Percentiles rank a stretch among this genome's conserved stretches.
Evolutionary conservation across 441 rosid species (phyloP).

Genomic region (Populus tomentosa): DNA sequence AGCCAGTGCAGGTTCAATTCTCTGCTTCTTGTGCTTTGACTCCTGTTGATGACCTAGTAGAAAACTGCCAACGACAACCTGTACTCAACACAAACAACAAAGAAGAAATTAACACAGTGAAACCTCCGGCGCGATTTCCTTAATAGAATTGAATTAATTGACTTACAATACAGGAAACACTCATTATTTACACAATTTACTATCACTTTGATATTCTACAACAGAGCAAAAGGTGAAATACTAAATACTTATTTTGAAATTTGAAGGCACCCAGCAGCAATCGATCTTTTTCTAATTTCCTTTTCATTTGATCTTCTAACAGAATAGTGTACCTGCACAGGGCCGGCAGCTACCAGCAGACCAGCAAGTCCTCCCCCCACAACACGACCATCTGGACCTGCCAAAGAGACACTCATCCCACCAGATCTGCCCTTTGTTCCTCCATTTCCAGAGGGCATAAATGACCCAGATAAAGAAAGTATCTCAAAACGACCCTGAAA

Average conservation of each 20-base stretch:
- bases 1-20: conserved; percentile 33
- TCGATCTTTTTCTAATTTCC: neutral
- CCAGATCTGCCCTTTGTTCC: conserved; percentile 86
- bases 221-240: neutral
- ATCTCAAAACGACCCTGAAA: conserved; percentile 93
- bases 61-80: conserved; percentile 94
- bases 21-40: conserved; percentile 68
- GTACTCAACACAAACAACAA: conserved; percentile 14
- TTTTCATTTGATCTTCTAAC: neutral
- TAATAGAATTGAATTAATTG: neutral
- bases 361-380: conserved; percentile 98
- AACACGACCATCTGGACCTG: conserved; percentile 92
- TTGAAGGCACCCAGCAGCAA: neutral
- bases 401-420: conserved; percentile 93
- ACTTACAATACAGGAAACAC: neutral
- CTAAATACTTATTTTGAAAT: neutral
- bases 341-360: conserved; percentile 81
- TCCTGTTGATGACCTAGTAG: conserved; percentile 78
- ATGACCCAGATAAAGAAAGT: conserved; percentile 88
- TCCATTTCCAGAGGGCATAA: conserved; percentile 65
- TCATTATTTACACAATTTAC: neutral
- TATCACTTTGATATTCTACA: neutral
- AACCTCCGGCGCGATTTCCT: neutral
- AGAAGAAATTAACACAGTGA: neutral
- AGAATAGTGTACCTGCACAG: conserved; percentile 72